Evolutionary conservation across 2,329 filamentous ascomycete genomes (phyloP), one percentile per base, ranked within the genome.

Genomic region (Penicillium hordei): DNA sequence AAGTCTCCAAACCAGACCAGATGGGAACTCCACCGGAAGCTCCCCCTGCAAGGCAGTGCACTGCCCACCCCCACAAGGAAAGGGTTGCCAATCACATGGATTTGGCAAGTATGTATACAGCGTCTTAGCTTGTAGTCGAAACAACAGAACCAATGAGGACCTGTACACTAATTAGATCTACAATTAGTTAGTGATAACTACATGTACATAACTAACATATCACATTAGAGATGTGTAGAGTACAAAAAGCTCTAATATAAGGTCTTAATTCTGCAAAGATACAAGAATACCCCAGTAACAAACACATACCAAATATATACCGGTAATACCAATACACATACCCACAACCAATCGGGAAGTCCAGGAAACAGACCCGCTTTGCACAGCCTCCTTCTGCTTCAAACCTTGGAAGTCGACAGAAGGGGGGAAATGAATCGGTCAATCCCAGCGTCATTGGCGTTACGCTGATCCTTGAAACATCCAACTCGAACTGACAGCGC

Each of bases 31-130:
- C 64, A 66, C 64, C 36, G 17, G 34, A 25, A 65, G 61, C 61
- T 66, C 53, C 43, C 56, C 53, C 57, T 65, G 63, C 63, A 64
- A 66, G 61, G 61, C 58, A 61, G 61, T 65, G 64, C 64, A 66
- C 63, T 60, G 64, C 64, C 64, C 59, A 65, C 61, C 61, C 59
- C 64, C 64, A 63, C 58, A 36, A 56, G 48, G 59, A 57, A 48
- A 57, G 31, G 49, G 38, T 21, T 57, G 33, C 59, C 50, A 61
- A 61, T 60, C 48, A 42, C 19, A 31, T 38, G 23, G 5, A 15
- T 29, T 12, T 38, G n/a, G 34, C 33, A 40, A 21, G 48, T 39
- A 44, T 25, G 29, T 42, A 25, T 48, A 13, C 7, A 43, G 23
- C 5, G 4, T 49, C 23, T 29, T 17, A 38, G 23, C 1, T 34